Base-by-base conservation (phyloP, 495 filamentous ascomycete genomes). In the Chaetomium cochliodes region DNA sequence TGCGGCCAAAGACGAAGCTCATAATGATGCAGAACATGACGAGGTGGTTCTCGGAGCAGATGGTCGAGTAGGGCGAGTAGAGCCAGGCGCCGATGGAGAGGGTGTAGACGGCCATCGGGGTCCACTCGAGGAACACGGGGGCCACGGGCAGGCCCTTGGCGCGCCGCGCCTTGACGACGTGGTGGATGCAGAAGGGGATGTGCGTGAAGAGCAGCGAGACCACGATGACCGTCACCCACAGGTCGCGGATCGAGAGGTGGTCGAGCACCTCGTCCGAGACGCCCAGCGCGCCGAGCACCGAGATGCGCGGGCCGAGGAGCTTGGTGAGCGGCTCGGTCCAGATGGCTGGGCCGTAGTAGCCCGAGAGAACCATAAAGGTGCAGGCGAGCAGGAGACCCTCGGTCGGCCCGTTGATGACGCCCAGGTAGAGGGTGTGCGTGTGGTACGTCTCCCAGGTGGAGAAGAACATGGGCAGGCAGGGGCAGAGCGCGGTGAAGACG, bases 401-500 rank as follows among this genome's bases (percentile, higher is more conserved):
- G 30, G 93, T 98, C 5, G 94, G 94, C 0, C 96, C 96, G 74
- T 98, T 98, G 83, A 98, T 88, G 76, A 96, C 92, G 41, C 94
- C 94, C 5, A 98, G 88, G 74, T 98, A 98, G 2, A 98, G 81
- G 0, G 96, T 98, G 76, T 98, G 94, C 1, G 94, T 97, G 77
- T 98, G 94, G 75, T 96, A 98, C 3, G 94, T 98, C 76, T 98
- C 94, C 94, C 94, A 98, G 9, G 94, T 98, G 6, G 93, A 97
- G 79, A 98, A 97, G 81, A 96, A 98, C 94, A 98, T 98, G 25
- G 94, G 91, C 11, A 98, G 79, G 67, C 92, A 96, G 2, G 94
- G 96, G 59, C 92, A 85, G 44, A 98, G 78, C 15, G 93, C 92
- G 1, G 94, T 98, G 74, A 94, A 96, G 52, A 92, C 89, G 67